phyloP scores from a whole-genome alignment of 768 basidiomycete genomes.

The Xanthoconium stramineum region DNA sequence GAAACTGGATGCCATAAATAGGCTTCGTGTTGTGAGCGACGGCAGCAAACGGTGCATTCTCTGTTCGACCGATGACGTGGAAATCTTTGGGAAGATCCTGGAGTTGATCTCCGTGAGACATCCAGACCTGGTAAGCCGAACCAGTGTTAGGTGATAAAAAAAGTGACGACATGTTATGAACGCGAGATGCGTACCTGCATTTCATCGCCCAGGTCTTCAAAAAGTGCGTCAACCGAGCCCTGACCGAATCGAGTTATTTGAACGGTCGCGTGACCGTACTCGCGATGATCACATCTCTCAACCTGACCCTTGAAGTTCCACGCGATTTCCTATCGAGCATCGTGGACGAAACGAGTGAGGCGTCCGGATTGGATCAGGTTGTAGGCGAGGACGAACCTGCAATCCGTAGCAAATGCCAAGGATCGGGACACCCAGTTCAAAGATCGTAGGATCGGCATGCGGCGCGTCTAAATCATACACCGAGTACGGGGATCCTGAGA shows the following conservation, averaged over 20 bases:
- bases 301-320: slow-evolving; percentile 85
- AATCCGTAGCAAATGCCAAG: slow-evolving; percentile 98
- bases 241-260: slow-evolving; percentile 63
- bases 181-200: slow-evolving; percentile 61
- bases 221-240: slow-evolving; percentile 67
- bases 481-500: slow-evolving; percentile 97
- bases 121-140: slow-evolving; percentile 81
- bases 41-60: slow-evolving; percentile 87
- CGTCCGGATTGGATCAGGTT: not conserved
- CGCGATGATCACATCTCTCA: slow-evolving; percentile 82
- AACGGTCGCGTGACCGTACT: slow-evolving; percentile 91
- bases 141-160: not conserved
- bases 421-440: slow-evolving; percentile 83
- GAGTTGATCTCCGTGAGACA: slow-evolving; percentile 98
- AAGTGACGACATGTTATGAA: not conserved
- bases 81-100: slow-evolving; percentile 78
- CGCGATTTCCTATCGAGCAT: slow-evolving; percentile 75
- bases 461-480: slow-evolving; percentile 93
- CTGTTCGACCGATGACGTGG: slow-evolving; percentile 82
- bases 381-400: slow-evolving; percentile 52
- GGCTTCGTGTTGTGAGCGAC: slow-evolving; percentile 87
- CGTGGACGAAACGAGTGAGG: not conserved
- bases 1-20: slow-evolving; percentile 97
- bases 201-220: slow-evolving; percentile 82
- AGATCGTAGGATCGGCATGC: slow-evolving; percentile 90